Conservation (phyloP, 2,329 filamentous ascomycete genomes). For the Penicillium sp. region DNA sequence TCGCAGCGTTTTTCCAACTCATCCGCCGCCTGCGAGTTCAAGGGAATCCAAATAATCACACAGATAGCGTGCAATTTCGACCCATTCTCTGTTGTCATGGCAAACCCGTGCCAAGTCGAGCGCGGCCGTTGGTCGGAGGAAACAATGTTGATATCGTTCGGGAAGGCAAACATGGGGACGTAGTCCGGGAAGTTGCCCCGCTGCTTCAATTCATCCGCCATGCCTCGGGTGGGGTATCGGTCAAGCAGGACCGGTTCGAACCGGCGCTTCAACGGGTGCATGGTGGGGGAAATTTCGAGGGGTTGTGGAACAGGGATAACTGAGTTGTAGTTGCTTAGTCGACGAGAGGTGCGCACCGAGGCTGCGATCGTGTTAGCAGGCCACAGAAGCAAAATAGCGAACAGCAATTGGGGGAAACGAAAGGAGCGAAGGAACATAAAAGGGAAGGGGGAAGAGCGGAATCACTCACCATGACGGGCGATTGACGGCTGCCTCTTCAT, state of each 20-base stretch:
- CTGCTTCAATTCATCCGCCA: conserved; percentile 76
- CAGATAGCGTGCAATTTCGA: conserved; percentile 91
- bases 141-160: conserved; percentile 95
- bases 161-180: conserved; percentile 98
- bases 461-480: conserved; percentile 70
- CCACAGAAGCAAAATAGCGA: no score
- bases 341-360: conserved; percentile 79
- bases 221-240: conserved; percentile 83
- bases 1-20: conserved; percentile 76
- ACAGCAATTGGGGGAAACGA: neutral
- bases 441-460: no score
- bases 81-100: conserved; percentile 93
- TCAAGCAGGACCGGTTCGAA: conserved; percentile 97
- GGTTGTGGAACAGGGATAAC: conserved; percentile 94
- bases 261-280: conserved; percentile 91
- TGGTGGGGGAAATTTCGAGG: conserved; percentile 83
- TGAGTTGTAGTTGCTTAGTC: conserved; percentile 96
- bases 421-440: neutral
- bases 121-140: conserved; percentile 91
- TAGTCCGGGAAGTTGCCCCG: conserved; percentile 93
- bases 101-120: conserved; percentile 99
- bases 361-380: conserved; percentile 51
- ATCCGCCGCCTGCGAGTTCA: conserved; percentile 80
- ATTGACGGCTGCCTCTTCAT: conserved; percentile 82
- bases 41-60: conserved; percentile 88